These are phyloP conservation scores for Sordariomycetes sp. DNA, from an alignment of 2,329 filamentous ascomycete species.

Conservation along the genomic window DNA sequence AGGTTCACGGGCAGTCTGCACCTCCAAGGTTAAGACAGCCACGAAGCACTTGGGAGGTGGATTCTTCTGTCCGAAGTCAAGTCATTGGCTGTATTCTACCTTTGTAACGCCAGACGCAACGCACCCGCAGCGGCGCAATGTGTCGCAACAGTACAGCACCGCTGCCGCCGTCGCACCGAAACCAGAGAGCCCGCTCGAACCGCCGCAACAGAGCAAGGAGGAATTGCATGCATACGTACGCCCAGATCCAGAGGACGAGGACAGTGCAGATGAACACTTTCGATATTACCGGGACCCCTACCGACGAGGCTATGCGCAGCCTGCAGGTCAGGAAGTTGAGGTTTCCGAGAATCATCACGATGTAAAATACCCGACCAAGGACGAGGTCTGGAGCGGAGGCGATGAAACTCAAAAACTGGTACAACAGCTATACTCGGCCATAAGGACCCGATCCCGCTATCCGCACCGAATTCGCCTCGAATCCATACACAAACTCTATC, in stretches of 20 bases:
- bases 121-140: slow-evolving; percentile 11
- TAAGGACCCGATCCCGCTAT: slow-evolving; percentile 31
- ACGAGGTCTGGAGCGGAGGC: slow-evolving; percentile 26
- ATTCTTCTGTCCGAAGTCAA: slow-evolving; percentile 21
- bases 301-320: slow-evolving; percentile 40
- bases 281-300: slow-evolving; percentile 43
- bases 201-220: slow-evolving; percentile 15
- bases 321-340: slow-evolving; percentile 36
- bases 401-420: slow-evolving; percentile 25
- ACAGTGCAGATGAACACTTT: slow-evolving; percentile 43
- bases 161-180: slow-evolving; percentile 11
- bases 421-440: slow-evolving; percentile 27
- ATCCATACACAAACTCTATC: slow-evolving; percentile 39
- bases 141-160: slow-evolving; percentile 15
- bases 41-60: slow-evolving; percentile 12
- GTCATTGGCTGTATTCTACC: slow-evolving; percentile 31
- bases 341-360: slow-evolving; percentile 44
- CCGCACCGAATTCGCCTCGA: slow-evolving; percentile 30
- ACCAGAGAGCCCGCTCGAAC: slow-evolving; percentile 5
- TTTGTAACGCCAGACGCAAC: slow-evolving; percentile 20
- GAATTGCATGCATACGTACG: slow-evolving; percentile 45
- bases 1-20: too few relatives aligned
- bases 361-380: slow-evolving; percentile 30
- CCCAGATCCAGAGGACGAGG: slow-evolving; percentile 34
- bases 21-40: slow-evolving; percentile 13